phyloP scores from a whole-genome alignment of 2,329 filamentous ascomycete genomes.

The Aspergillus sp. region DNA sequence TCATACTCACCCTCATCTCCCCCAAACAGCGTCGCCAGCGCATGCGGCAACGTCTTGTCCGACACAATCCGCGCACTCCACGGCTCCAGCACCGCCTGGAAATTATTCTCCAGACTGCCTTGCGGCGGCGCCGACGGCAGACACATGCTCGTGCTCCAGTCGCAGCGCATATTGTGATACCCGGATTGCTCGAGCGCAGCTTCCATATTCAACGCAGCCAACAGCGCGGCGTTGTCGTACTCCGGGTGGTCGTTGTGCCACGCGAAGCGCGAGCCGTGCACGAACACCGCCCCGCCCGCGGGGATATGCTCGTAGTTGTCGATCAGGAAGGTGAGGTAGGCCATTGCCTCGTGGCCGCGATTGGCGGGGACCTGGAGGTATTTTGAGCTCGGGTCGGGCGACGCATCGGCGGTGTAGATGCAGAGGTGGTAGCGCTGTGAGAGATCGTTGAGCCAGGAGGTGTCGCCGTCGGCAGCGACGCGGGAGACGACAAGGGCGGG shows the following conservation, averaged over 20 bases:
- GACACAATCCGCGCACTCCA: slow-evolving; percentile 43
- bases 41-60: slow-evolving; percentile 35
- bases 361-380: slow-evolving; percentile 46
- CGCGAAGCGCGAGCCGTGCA: slow-evolving; percentile 43
- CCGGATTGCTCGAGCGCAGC: slow-evolving; percentile 38
- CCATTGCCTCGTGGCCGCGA: slow-evolving; percentile 47
- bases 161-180: slow-evolving; percentile 51
- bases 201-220: slow-evolving; percentile 38
- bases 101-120: slow-evolving; percentile 39
- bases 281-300: slow-evolving; percentile 38
- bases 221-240: slow-evolving; percentile 46
- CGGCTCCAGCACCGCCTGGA: slow-evolving; percentile 39
- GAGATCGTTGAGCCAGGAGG: slow-evolving; percentile 42
- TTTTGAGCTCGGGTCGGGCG: neutral
- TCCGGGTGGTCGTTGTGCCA: slow-evolving; percentile 46
- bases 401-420: slow-evolving; percentile 30
- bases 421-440: slow-evolving; percentile 44
- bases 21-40: slow-evolving; percentile 35
- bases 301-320: slow-evolving; percentile 46
- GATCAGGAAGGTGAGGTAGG: slow-evolving; percentile 47
- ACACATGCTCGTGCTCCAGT: slow-evolving; percentile 49
- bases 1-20: slow-evolving; percentile 26
- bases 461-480: slow-evolving; percentile 40
- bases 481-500: slow-evolving; percentile 47
- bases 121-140: slow-evolving; percentile 33